These are phyloP conservation scores for Xylaria longipes DNA, from an alignment of 495 filamentous ascomycete genomes.

Conservation along the genomic window DNA sequence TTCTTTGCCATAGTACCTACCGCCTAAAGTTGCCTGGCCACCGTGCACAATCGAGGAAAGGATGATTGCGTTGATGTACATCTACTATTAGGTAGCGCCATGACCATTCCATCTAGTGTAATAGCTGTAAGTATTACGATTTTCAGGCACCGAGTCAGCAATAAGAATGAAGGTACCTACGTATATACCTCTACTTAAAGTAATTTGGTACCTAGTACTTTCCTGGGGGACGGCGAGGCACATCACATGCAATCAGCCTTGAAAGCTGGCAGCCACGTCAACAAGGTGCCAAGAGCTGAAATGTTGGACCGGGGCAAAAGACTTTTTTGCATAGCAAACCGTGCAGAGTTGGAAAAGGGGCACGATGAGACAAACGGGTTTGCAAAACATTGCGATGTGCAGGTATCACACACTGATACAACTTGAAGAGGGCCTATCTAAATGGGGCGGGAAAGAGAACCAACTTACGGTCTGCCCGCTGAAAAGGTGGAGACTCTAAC, in stretches of 20 bases:
- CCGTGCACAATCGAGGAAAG: background rate
- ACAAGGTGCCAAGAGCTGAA: background rate
- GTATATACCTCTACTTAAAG: no score
- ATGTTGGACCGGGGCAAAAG: background rate
- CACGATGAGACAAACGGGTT: background rate
- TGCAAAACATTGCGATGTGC: conserved; percentile 22
- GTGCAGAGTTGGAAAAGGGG: conserved; percentile 6
- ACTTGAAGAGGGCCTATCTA: background rate
- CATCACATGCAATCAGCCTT: background rate
- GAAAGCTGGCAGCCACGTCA: background rate
- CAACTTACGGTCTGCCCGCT: background rate
- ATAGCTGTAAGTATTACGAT: background rate
- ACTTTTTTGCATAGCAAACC: background rate
- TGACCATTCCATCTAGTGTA: background rate
- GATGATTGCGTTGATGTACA: background rate
- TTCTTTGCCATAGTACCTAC: background rate
- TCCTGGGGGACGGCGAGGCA: background rate
- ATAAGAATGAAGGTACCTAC: background rate
- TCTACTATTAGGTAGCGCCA: background rate
- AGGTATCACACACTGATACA: background rate
- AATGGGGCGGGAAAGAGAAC: conserved; percentile 9
- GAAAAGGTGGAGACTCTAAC: background rate
- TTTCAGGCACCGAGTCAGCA: background rate
- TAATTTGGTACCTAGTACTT: background rate
- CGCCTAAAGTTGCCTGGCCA: background rate